Evolutionary conservation across 805 yeast species (phyloP).

Genomic region (Zygosaccharomyces rouxii): DNA sequence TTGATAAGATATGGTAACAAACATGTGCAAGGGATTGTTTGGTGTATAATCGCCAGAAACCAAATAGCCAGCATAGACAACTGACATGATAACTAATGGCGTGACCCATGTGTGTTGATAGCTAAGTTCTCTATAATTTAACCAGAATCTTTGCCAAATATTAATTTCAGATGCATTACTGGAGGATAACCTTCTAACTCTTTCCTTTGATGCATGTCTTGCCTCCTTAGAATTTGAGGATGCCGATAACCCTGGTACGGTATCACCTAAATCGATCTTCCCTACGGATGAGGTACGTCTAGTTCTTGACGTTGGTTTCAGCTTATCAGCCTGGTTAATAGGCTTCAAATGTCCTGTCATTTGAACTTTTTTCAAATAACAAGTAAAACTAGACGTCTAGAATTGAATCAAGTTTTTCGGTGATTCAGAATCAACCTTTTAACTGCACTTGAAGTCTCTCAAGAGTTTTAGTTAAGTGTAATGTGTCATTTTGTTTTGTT

Average conservation of each 20-base stretch:
- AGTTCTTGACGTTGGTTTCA: slow-evolving; percentile 21
- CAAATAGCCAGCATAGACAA: slow-evolving; percentile 43
- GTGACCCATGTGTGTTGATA: slow-evolving; percentile 66
- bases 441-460: too few relatives aligned
- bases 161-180: slow-evolving; percentile 41
- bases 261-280: slow-evolving; percentile 67
- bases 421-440: not conserved
- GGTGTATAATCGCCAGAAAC: slow-evolving; percentile 54
- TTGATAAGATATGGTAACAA: slow-evolving; percentile 62
- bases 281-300: slow-evolving; percentile 72
- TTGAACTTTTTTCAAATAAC: not conserved
- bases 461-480: not conserved
- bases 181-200: slow-evolving; percentile 34
- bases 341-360: slow-evolving; percentile 13
- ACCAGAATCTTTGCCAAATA: slow-evolving; percentile 50
- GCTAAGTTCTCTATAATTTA: slow-evolving; percentile 54
- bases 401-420: not conserved
- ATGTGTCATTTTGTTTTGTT: not conserved
- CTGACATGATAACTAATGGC: slow-evolving; percentile 49
- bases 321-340: slow-evolving; percentile 11
- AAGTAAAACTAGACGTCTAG: not conserved
- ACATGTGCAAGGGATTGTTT: slow-evolving; percentile 57
- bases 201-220: slow-evolving; percentile 38
- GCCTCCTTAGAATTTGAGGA: slow-evolving; percentile 47
- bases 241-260: slow-evolving; percentile 62